A percentile compares a stretch with the other conserved stretches of the same genome.
phyloP scores from a whole-genome alignment of 2,329 filamentous ascomycete species.

The Trichoderma sp. region DNA sequence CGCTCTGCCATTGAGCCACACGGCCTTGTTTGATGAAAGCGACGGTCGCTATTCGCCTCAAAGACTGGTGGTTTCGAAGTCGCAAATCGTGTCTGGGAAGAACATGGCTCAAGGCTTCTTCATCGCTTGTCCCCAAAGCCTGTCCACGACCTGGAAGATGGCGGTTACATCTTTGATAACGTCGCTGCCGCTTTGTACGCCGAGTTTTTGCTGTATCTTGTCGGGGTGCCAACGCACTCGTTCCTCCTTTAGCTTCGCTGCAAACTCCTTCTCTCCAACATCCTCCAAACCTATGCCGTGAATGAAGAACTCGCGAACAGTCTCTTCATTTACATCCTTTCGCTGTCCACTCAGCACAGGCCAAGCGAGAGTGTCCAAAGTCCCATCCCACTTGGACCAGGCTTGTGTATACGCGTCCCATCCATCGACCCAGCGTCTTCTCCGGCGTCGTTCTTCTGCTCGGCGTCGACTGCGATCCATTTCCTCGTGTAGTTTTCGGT shows the following conservation, averaged over 20 bases:
- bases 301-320: constrained; percentile 70
- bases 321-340: constrained; percentile 57
- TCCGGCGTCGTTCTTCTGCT: constrained; percentile 63
- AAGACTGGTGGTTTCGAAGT: neutral
- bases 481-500: constrained; percentile 57
- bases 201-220: constrained; percentile 90
- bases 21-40: neutral
- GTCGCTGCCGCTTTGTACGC: constrained; percentile 67
- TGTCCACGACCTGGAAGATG: constrained; percentile 88
- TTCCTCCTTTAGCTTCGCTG: constrained; percentile 71
- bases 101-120: constrained; percentile 8
- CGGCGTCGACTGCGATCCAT: constrained; percentile 70
- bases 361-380: constrained; percentile 61
- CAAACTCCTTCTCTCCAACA: constrained; percentile 47
- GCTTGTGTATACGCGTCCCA: constrained; percentile 66
- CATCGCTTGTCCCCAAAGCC: constrained; percentile 57
- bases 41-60: neutral
- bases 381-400: constrained; percentile 62
- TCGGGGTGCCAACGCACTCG: constrained; percentile 96
- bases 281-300: constrained; percentile 45
- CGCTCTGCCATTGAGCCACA: neutral
- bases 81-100: neutral
- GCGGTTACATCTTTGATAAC: constrained; percentile 81
- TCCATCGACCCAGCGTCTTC: constrained; percentile 55
- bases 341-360: constrained; percentile 64